Percentiles rank a stretch among this genome's conserved stretches.
These are phyloP conservation scores for Alternaria brassicicola DNA, from an alignment of 2,329 filamentous ascomycete genomes.

Conservation along the genomic window DNA sequence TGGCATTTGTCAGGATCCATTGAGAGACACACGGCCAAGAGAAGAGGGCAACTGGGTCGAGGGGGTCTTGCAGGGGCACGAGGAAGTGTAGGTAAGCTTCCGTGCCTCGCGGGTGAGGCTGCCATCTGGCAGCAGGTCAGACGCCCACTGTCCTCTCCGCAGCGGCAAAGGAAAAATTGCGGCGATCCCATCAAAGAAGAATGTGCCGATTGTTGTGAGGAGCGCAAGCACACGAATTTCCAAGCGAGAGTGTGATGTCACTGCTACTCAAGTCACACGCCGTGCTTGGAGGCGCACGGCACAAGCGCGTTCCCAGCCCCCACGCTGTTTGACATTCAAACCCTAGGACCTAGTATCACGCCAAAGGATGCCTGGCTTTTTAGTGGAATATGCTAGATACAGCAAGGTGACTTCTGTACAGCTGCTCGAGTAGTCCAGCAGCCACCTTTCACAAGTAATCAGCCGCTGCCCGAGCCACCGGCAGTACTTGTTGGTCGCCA, in stretches of 20 bases:
- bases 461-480: slow-evolving; percentile 4
- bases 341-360: background rate
- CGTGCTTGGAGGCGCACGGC: slow-evolving; percentile 1
- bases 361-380: background rate
- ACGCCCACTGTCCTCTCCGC: background rate
- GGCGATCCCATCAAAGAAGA: background rate
- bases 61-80: background rate
- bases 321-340: background rate
- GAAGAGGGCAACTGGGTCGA: background rate
- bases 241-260: background rate
- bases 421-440: background rate
- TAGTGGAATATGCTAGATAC: background rate
- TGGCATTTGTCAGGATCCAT: background rate
- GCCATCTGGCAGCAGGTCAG: background rate
- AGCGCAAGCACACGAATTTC: background rate
- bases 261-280: background rate
- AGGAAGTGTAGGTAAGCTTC: slow-evolving; percentile 8
- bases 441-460: background rate
- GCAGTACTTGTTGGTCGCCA: slow-evolving; percentile 6
- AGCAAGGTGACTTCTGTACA: background rate
- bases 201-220: background rate
- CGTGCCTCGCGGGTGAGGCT: slow-evolving; percentile 14
- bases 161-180: background rate
- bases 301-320: slow-evolving; percentile 6
- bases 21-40: background rate